Conservation (phyloP, 306 rosid genomes). For the Casuarina cunninghamiana region DNA sequence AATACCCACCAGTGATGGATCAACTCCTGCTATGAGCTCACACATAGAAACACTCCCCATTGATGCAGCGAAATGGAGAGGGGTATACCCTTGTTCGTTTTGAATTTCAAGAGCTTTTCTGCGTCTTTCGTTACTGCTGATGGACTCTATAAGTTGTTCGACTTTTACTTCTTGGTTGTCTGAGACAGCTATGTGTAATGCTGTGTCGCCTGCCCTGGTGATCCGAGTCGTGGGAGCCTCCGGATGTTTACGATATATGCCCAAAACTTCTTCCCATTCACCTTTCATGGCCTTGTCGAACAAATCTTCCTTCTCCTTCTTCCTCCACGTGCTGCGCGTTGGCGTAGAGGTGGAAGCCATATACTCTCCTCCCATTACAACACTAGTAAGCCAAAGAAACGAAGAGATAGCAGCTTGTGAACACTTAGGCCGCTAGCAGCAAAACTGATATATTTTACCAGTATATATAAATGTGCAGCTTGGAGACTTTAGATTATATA, state of each 20-base stretch:
- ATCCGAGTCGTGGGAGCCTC: constrained; percentile 26
- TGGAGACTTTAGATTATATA: too few relatives aligned
- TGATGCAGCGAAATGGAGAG: constrained; percentile 48
- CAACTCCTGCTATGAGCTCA: constrained; percentile 7
- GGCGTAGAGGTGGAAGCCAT: too few relatives aligned
- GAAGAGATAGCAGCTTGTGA: too few relatives aligned
- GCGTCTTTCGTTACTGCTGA: not conserved
- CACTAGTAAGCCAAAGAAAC: too few relatives aligned
- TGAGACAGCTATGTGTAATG: constrained; percentile 48
- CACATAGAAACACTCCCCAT: constrained; percentile 39
- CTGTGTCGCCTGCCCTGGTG: constrained; percentile 49
- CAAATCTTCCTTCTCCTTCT: not conserved
- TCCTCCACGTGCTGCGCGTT: too few relatives aligned
- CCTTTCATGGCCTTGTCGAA: constrained; percentile 36
- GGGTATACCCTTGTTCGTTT: constrained; percentile 35
- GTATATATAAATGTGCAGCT: too few relatives aligned
- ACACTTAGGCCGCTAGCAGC: too few relatives aligned
- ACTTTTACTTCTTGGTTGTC: constrained; percentile 38
- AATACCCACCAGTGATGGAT: constrained; percentile 1
- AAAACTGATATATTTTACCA: too few relatives aligned
- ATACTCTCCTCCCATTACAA: too few relatives aligned
- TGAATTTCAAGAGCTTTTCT: not conserved
- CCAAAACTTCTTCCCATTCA: constrained; percentile 29
- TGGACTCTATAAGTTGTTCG: not conserved
- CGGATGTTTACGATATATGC: not conserved